A percentile compares a stretch with the other conserved stretches of the same genome.
phyloP scores from a whole-genome alignment of 805 yeast species.

The Geotrichum ghanense region DNA sequence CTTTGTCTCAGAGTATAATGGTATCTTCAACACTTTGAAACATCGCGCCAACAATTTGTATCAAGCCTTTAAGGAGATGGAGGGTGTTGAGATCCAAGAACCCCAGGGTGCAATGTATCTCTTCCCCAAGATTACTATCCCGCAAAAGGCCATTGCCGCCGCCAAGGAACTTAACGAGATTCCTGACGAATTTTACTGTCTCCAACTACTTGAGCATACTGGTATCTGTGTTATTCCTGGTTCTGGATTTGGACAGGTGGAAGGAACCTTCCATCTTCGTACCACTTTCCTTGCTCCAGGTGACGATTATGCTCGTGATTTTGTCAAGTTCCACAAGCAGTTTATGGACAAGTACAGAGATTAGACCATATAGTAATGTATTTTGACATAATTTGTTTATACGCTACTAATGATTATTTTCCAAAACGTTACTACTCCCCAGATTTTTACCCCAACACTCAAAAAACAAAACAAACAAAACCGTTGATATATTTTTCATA shows the following conservation, averaged over 20 bases:
- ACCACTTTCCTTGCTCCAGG: slow-evolving; percentile 98
- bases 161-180: slow-evolving; percentile 36
- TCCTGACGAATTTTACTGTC: slow-evolving; percentile 85
- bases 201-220: slow-evolving; percentile 68
- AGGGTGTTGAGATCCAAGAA: slow-evolving; percentile 72
- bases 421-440: too few relatives aligned
- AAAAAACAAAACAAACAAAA: too few relatives aligned
- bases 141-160: slow-evolving; percentile 57
- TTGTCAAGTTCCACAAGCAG: slow-evolving; percentile 67
- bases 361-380: background rate
- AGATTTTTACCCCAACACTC: too few relatives aligned
- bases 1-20: slow-evolving; percentile 49
- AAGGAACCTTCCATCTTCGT: slow-evolving; percentile 84
- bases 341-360: slow-evolving; percentile 46
- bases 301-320: slow-evolving; percentile 67
- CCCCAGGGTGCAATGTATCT: slow-evolving; percentile 98
- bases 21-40: slow-evolving; percentile 51
- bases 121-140: slow-evolving; percentile 68
- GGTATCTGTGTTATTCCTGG: slow-evolving; percentile 99
- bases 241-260: slow-evolving; percentile 88
- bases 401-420: too few relatives aligned
- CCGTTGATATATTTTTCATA: too few relatives aligned
- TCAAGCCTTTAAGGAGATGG: slow-evolving; percentile 63
- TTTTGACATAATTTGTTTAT: too few relatives aligned
- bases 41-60: slow-evolving; percentile 54